These are phyloP conservation scores for Coemansia sp. DNA, from an alignment of 192 early-diverging fungal species.

Conservation along the genomic window DNA sequence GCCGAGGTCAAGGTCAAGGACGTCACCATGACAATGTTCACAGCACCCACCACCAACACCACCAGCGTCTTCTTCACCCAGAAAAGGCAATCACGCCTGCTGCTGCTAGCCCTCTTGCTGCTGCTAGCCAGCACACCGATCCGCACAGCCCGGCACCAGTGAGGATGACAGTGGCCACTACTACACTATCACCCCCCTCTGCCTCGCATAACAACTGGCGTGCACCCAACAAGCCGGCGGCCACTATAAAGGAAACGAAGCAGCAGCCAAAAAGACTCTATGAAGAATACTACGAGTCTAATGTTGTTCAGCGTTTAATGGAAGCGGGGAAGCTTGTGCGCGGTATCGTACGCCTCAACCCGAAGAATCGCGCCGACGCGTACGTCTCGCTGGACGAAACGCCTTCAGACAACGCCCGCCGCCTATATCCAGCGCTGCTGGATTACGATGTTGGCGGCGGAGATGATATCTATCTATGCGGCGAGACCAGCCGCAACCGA, in stretches of 20 bases:
- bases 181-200: not conserved
- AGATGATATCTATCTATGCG: conserved; percentile 71
- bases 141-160: not conserved
- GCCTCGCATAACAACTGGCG: not conserved
- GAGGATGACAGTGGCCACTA: not conserved
- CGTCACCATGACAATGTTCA: not conserved
- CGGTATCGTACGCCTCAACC: conserved; percentile 86
- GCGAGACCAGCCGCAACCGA: conserved; percentile 79
- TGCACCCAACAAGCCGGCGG: not conserved
- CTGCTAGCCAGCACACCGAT: not conserved
- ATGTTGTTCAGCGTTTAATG: conserved; percentile 12
- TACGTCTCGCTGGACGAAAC: conserved; percentile 80
- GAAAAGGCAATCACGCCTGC: not conserved
- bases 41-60: not conserved
- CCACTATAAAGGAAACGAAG: not conserved
- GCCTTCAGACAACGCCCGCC: conserved; percentile 21
- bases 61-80: not conserved
- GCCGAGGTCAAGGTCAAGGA: not conserved
- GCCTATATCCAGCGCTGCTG: conserved; percentile 22
- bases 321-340: conserved; percentile 58
- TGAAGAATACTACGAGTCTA: conserved; percentile 29
- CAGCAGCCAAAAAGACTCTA: conserved; percentile 18
- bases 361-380: conserved; percentile 78
- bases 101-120: not conserved
- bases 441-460: conserved; percentile 46